Conservation (phyloP, 345 rosid genomes). For the Eucalyptus curtisii region DNA sequence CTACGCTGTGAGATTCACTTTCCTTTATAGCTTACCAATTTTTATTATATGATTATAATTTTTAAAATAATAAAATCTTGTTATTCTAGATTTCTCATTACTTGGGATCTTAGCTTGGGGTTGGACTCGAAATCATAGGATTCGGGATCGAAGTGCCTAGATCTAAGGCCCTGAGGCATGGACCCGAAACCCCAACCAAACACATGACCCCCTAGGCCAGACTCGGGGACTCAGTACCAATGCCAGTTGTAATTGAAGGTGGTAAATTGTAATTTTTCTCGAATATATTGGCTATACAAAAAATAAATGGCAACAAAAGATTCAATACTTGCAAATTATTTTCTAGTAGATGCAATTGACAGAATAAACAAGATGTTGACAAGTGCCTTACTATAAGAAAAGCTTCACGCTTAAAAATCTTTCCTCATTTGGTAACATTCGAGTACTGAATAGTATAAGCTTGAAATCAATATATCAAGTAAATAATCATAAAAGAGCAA, state of each 20-base stretch:
- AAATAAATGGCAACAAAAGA: not conserved
- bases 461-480: not conserved
- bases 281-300: not conserved
- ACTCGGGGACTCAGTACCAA: not conserved
- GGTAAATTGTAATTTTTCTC: not conserved
- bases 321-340: not conserved
- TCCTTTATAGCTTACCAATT: not conserved
- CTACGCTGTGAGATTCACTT: not conserved
- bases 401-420: not conserved
- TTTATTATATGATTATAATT: too few species aligned
- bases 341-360: not conserved
- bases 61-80: too few species aligned
- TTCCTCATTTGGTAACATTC: not conserved
- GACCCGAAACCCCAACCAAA: not conserved
- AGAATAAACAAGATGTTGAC: not conserved
- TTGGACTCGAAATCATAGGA: not conserved
- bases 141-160: not conserved
- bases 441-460: not conserved
- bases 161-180: not conserved
- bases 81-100: not conserved
- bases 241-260: not conserved
- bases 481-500: too few species aligned
- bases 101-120: not conserved
- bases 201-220: not conserved
- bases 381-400: not conserved